Evolutionary conservation across 75 land plant species (phyloP), one percentile per base, ranked within the genome.

Genomic region (Gnetum montanum): DNA sequence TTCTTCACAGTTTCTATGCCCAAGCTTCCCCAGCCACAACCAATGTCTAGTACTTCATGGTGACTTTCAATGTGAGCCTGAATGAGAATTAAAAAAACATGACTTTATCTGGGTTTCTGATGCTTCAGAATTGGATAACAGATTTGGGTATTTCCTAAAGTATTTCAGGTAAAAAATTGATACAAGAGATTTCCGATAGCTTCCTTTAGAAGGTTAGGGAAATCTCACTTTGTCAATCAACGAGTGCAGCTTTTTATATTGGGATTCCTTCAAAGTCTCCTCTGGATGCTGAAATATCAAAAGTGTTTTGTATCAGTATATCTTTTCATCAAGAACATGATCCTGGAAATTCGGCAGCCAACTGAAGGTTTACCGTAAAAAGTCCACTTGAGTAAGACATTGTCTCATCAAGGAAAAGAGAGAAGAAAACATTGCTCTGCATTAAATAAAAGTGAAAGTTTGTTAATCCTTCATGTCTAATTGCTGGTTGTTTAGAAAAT

Each of bases 381-480:
- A n/a, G n/a, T n/a, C n/a, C n/a, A n/a, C n/a, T n/a, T 3, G 98
- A 94, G 58, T 94, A 94, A 94, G 62, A 66, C 88, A 88, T n/a
- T n/a, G n/a, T n/a, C n/a, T n/a, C n/a, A n/a, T n/a, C n/a, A n/a
- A n/a, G n/a, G n/a, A n/a, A n/a, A 33, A 85, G 62, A 16, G 86
- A 49, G 56, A 94, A 94, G 34, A 94, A 64, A 22, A 82, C 85
- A 70, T 94, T 94, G 61, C 96, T 94, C 98, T 94, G 60, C 25
- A 54, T 31, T 31, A 26, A 54, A 22, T 16, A 33, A 33, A 54
- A n/a, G n/a, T n/a, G n/a, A n/a, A n/a, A n/a, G n/a, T n/a, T n/a
- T n/a, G n/a, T n/a, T n/a, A n/a, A n/a, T n/a, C n/a, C n/a, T n/a
- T n/a, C n/a, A n/a, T n/a, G n/a, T n/a, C n/a, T n/a, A n/a, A n/a